Base-by-base conservation (phyloP, 371 early-diverging fungal genomes). In the Amoeboaphelidium occidentale region DNA sequence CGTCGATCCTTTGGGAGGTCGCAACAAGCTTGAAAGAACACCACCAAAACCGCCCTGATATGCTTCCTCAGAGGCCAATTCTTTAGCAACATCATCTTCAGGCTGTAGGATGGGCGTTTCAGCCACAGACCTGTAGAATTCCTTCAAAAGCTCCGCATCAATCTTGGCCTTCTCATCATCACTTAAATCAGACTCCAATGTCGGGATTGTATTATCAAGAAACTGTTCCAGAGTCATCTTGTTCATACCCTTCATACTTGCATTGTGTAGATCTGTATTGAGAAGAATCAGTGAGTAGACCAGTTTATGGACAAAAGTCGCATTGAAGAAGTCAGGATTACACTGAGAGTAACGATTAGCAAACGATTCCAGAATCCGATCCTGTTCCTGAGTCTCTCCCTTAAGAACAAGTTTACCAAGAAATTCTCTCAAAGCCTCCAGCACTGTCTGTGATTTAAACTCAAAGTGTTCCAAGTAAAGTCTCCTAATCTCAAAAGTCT, bases 201-300 rank as follows among this genome's bases (percentile, higher is more conserved):
- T 47, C 13, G 51, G 54, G 23, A 58, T 43, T 3, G 61, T 65
- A 44, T 74, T 77, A 32, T 60, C 56, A 3, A 77, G 59, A 52
- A 69, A 76, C 21, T 53, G 52, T 42, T 61, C 63, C 53, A 59
- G 57, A 10, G 61, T 53, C 73, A 76, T 76, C 14, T 65, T 56
- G 27, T 58, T 55, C 24, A 54, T 65, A 13, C 50, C 43, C 10
- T 52, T 57, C 12, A 60, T 52, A 46, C 57, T 64, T 17, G 83
- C 84, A 27, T 82, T 73, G 56, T 88, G 83, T 27, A 90, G 65
- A 60, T 92, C 93, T 0, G 93, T 92, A 61, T 91, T 91, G 1
- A 92, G 68, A 32, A 92, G 57, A 42, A 92, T 61, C 2, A 88
- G 46, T 3, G 88, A 87, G 53, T 83, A 89, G 0, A 79, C 69